Evolutionary conservation across 2,329 filamentous ascomycete species (phyloP).

Genomic region (Colletotrichum echinochloae): DNA sequence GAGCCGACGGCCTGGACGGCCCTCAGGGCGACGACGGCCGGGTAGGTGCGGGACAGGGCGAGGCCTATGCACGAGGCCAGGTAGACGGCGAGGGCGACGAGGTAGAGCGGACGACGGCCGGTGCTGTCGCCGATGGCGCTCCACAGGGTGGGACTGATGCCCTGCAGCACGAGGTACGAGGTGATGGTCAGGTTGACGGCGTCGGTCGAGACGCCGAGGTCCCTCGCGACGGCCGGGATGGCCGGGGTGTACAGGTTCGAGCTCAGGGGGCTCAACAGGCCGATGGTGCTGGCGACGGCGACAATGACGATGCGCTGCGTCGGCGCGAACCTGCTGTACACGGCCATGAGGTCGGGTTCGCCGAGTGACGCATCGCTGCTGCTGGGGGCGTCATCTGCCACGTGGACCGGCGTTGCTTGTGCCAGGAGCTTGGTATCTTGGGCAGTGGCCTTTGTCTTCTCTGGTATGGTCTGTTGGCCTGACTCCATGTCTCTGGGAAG

Average conservation of each 20-base stretch:
- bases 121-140: constrained; percentile 55
- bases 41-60: constrained; percentile 9
- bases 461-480: neutral
- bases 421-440: neutral
- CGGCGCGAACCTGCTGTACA: neutral
- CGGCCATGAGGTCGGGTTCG: neutral
- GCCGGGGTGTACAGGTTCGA: constrained; percentile 47
- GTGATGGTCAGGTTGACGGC: constrained; percentile 54
- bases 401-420: neutral
- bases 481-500: neutral
- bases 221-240: constrained; percentile 43
- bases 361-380: neutral
- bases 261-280: constrained; percentile 39
- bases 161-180: constrained; percentile 58
- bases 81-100: constrained; percentile 10
- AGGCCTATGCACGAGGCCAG: constrained; percentile 19
- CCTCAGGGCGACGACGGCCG: constrained; percentile 1
- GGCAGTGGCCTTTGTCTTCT: neutral
- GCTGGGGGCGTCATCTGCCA: neutral
- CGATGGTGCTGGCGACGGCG: constrained; percentile 41
- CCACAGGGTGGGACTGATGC: constrained; percentile 55
- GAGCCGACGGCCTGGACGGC: constrained; percentile 2
- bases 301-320: constrained; percentile 45
- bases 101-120: constrained; percentile 14
- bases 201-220: constrained; percentile 43